A percentile compares a stretch with the other conserved stretches of the same genome.
phyloP scores from a whole-genome alignment of 352 stramenopile genomes.

The Phytophthora melonis region DNA sequence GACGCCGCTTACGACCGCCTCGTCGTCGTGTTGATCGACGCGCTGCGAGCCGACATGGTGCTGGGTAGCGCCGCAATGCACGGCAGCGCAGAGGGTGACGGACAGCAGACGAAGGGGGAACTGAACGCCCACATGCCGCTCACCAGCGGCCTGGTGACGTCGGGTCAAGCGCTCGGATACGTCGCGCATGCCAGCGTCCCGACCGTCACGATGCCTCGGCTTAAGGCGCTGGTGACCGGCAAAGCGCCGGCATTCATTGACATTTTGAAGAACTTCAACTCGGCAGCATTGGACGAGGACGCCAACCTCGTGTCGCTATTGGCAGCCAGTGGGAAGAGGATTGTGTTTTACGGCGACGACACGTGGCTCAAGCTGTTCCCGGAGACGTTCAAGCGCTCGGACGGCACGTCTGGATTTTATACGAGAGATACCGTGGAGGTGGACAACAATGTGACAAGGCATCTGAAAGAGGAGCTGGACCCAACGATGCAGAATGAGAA shows the following conservation, averaged over 20 bases:
- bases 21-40: constrained; percentile 90
- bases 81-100: not conserved
- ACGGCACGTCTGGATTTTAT: constrained; percentile 91
- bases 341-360: constrained; percentile 92
- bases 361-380: constrained; percentile 92
- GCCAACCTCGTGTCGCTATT: constrained; percentile 80
- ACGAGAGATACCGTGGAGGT: constrained; percentile 89
- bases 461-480: constrained; percentile 87
- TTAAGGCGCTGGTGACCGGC: constrained; percentile 89
- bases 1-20: constrained; percentile 71
- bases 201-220: constrained; percentile 90
- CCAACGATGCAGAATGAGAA: constrained; percentile 66
- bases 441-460: constrained; percentile 87
- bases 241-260: constrained; percentile 91
- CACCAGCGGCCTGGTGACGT: constrained; percentile 57
- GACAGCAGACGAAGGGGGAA: constrained; percentile 37
- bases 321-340: constrained; percentile 47
- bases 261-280: constrained; percentile 93
- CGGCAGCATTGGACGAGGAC: constrained; percentile 69
- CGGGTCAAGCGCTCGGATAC: constrained; percentile 69
- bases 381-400: constrained; percentile 66
- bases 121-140: constrained; percentile 79
- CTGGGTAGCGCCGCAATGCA: constrained; percentile 70
- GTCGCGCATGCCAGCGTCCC: constrained; percentile 84
- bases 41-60: constrained; percentile 90